Evolutionary conservation across 768 basidiomycete species (phyloP), one percentile per base, ranked within the genome.

Genomic region (Mycena metata): DNA sequence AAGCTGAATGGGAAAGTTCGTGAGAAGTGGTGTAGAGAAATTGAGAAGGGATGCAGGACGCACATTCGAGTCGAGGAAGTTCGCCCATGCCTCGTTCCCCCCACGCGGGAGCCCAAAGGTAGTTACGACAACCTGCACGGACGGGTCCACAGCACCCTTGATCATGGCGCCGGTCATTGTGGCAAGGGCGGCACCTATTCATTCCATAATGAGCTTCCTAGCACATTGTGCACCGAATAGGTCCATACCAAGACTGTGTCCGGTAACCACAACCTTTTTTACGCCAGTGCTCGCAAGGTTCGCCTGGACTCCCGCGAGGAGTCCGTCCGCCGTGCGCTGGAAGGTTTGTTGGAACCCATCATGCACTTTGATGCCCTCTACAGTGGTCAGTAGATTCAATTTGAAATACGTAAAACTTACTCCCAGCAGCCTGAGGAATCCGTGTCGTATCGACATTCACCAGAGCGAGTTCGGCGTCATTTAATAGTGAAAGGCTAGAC

Each of bases 51-150:
- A 30, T 30, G 6, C 30, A 30, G 30, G 30, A 30, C 30, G 30
- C 6, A 57, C 50, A 79, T 77, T 54, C 66, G 76, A 49, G 73
- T 85, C 84, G 23, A 85, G 75, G 47, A 81, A 80, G 66, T 85
- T 70, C 0, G 85, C 85, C 77, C 82, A 85, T 2, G 73, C 81
- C 64, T 81, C 71, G 74, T 86, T 83, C 1, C 85, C 85, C n/a
- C 80, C 79, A 17, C 85, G 77, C 0, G 84, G 85, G 19, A 82
- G 77, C 12, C 82, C 84, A 58, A 83, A 84, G 35, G 80, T 77
- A 11, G 79, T 79, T 0, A 81, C 77, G 6, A 69, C 78, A 60
- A 85, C 69, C 0, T 71, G 23, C 16, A 82, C 70, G 26, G 77
- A 78, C 7, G 79, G 62, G 52, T 30, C 30, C 30, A 30, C 30